A percentile compares a stretch with the other conserved stretches of the same genome.
Evolutionary conservation across 2,329 filamentous ascomycete genomes (phyloP).

Genomic region (Trichoderma sp.): DNA sequence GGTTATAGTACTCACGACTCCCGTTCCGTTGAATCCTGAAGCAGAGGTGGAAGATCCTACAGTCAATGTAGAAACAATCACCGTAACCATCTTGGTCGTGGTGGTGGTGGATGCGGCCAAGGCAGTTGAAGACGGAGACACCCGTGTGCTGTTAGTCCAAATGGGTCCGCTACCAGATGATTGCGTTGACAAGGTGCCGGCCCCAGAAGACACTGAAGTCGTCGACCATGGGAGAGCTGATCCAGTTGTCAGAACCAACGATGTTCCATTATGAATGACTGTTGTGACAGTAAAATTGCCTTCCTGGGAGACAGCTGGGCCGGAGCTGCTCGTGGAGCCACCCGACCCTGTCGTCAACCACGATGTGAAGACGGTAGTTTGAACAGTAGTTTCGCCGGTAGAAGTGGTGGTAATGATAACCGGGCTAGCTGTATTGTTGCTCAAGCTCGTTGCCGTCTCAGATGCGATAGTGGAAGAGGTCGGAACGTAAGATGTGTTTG

Average conservation of each 20-base stretch:
- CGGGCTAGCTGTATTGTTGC: neutral
- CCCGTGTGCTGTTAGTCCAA: conserved; percentile 17
- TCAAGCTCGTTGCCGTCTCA: neutral
- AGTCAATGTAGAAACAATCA: conserved; percentile 13
- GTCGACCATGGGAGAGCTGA: conserved; percentile 15
- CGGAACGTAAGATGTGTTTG: neutral
- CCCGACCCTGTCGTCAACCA: conserved; percentile 16
- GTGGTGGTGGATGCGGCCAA: neutral
- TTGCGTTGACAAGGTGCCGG: neutral
- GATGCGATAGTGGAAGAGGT: neutral
- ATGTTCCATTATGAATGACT: conserved; percentile 15
- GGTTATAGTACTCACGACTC: neutral
- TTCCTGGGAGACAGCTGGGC: conserved; percentile 10
- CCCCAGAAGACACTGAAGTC: conserved; percentile 23
- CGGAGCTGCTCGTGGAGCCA: neutral
- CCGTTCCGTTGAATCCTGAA: neutral
- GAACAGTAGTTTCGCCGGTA: neutral
- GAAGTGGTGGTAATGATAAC: neutral
- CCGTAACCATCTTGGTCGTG: conserved; percentile 9
- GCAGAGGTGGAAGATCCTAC: neutral
- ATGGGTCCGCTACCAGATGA: neutral
- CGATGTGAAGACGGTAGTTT: conserved; percentile 16
- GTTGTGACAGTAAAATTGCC: conserved; percentile 22
- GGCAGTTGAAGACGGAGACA: neutral
- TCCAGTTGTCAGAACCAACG: conserved; percentile 16